These are phyloP conservation scores for Endoconidiophora laricicola DNA, from an alignment of 2,329 filamentous ascomycete genomes.

Conservation along the genomic window DNA sequence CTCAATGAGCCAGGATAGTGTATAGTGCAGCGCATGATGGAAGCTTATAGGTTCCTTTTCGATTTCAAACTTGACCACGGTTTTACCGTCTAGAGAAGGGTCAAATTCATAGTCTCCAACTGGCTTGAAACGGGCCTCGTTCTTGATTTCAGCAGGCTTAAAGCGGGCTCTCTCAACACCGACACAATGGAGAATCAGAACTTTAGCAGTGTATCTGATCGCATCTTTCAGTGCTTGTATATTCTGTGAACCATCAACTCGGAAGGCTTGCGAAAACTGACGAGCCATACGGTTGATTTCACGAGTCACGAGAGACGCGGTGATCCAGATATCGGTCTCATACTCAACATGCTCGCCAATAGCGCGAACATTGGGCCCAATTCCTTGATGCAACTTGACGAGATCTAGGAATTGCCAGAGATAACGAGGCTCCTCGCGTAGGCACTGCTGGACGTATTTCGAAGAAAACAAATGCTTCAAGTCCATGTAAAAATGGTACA, in stretches of 20 bases:
- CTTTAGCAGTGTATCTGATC: slow-evolving; percentile 59
- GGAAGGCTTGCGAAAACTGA: slow-evolving; percentile 76
- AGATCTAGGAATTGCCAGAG: slow-evolving; percentile 88
- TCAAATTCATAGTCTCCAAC: slow-evolving; percentile 71
- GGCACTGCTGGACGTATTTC: slow-evolving; percentile 68
- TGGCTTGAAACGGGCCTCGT: slow-evolving; percentile 67
- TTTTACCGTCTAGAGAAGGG: slow-evolving; percentile 34
- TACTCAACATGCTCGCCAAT: slow-evolving; percentile 95
- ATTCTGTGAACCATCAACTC: slow-evolving; percentile 48
- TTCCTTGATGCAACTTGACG: slow-evolving; percentile 90
- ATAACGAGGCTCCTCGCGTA: slow-evolving; percentile 73
- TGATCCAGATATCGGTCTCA: slow-evolving; percentile 96
- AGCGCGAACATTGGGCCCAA: slow-evolving; percentile 81
- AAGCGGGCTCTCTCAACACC: slow-evolving; percentile 81
- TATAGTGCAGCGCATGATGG: slow-evolving; percentile 92
- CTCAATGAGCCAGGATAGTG: slow-evolving; percentile 88
- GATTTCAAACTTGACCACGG: slow-evolving; percentile 73
- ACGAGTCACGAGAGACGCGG: slow-evolving; percentile 79
- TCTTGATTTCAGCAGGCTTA: slow-evolving; percentile 71
- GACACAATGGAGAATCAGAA: slow-evolving; percentile 75
- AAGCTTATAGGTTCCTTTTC: slow-evolving; percentile 89
- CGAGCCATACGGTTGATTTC: slow-evolving; percentile 89
- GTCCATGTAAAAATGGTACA: slow-evolving; percentile 97
- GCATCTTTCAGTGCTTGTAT: slow-evolving; percentile 49
- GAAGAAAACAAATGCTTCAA: slow-evolving; percentile 81